Conservation (phyloP, 495 filamentous ascomycete species). For the Aspergillus funiculosus region DNA sequence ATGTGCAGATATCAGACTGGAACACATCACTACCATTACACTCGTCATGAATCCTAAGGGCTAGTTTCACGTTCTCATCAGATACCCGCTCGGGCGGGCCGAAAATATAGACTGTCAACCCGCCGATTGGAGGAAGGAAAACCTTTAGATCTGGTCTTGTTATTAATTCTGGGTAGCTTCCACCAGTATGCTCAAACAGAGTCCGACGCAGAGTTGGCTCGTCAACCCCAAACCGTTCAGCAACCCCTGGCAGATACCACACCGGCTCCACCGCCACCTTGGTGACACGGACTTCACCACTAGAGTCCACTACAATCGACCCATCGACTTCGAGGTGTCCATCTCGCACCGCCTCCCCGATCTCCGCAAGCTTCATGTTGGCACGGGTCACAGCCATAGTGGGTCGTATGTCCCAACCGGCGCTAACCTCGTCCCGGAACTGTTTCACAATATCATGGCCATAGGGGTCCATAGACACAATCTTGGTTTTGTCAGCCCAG, state of each 20-base stretch:
- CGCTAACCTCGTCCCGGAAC: conserved; percentile 36
- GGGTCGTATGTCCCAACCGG: conserved; percentile 88
- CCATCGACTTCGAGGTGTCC: conserved; percentile 83
- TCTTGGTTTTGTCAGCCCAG: conserved; percentile 89
- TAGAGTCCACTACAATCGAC: conserved; percentile 76
- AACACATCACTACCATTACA: conserved; percentile 98
- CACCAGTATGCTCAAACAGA: conserved; percentile 92
- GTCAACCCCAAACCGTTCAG: conserved; percentile 91
- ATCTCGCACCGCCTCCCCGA: conserved; percentile 75
- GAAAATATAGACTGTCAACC: conserved; percentile 95
- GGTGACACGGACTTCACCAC: conserved; percentile 86
- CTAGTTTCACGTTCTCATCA: conserved; percentile 74
- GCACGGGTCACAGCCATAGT: conserved; percentile 94
- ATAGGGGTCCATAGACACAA: conserved; percentile 94
- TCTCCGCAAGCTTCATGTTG: conserved; percentile 94
- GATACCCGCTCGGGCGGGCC: conserved; percentile 90
- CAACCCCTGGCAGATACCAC: conserved; percentile 94
- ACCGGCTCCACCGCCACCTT: conserved; percentile 95
- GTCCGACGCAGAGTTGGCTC: conserved; percentile 80
- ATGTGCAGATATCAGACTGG: conserved; percentile 97
- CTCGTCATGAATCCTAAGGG: conserved; percentile 93
- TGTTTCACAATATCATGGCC: conserved; percentile 64
- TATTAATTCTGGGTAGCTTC: conserved; percentile 86
- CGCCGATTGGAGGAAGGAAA: conserved; percentile 93
- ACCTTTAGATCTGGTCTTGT: conserved; percentile 91